phyloP scores from a whole-genome alignment of 2,329 filamentous ascomycete genomes.

The Arachnomyces sp. region DNA sequence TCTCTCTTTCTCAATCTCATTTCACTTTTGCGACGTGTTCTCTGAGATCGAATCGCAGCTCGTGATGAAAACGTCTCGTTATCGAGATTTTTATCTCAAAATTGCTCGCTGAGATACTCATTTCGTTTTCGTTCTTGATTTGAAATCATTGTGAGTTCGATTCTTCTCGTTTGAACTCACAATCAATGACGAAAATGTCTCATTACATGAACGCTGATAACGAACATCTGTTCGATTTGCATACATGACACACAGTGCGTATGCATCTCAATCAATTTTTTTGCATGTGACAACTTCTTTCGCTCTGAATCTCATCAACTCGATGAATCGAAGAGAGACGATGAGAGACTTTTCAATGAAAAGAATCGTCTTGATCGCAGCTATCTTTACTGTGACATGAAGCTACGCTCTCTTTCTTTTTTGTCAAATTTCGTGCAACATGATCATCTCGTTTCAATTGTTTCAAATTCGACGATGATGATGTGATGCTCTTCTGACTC shows the following conservation, averaged over 20 bases:
- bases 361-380: not conserved
- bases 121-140: too few species aligned
- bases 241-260: not conserved
- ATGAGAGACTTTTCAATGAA: not conserved
- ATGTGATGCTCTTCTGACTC: not conserved
- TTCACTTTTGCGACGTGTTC: too few species aligned
- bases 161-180: not conserved
- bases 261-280: slow-evolving; percentile 1
- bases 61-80: too few species aligned
- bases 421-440: too few species aligned
- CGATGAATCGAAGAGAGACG: not conserved
- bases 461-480: not conserved
- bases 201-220: not conserved
- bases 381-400: slow-evolving; percentile 1
- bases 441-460: slow-evolving; percentile 1
- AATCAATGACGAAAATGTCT: not conserved
- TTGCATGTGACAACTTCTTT: not conserved
- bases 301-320: not conserved
- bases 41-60: too few species aligned
- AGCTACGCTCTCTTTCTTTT: not conserved
- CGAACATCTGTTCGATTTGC: not conserved
- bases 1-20: too few species aligned
- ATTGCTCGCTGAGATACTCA: too few species aligned
- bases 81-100: too few species aligned
- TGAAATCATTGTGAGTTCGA: too few species aligned